Evolutionary conservation across 2,329 filamentous ascomycete species (phyloP).

Genomic region (Pyrenochaeta sp.): DNA sequence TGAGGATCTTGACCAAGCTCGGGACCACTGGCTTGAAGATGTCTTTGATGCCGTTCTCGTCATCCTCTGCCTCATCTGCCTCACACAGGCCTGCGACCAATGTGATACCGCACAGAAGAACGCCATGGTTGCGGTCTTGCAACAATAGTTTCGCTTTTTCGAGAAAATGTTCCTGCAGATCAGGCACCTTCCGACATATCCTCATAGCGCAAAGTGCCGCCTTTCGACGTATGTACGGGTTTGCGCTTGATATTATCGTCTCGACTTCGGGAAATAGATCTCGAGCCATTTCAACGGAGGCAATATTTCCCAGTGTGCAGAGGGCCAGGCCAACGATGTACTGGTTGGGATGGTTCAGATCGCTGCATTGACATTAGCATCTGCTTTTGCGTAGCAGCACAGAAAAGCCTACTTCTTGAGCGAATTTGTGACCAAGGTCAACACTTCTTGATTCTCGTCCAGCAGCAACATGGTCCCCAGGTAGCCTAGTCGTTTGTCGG

Average conservation of each 20-base stretch:
- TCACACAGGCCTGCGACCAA: conserved; percentile 92
- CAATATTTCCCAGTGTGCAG: conserved; percentile 96
- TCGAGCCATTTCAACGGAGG: conserved; percentile 96
- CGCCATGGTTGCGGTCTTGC: conserved; percentile 94
- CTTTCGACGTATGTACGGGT: conserved; percentile 98
- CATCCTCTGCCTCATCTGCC: conserved; percentile 89
- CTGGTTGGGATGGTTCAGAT: conserved; percentile 96
- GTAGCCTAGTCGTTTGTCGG: conserved; percentile 95
- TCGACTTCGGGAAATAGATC: conserved; percentile 98
- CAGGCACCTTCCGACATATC: conserved; percentile 97
- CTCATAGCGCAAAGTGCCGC: conserved; percentile 98
- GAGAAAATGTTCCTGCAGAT: conserved; percentile 95
- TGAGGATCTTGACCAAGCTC: conserved; percentile 86
- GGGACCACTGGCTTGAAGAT: conserved; percentile 90
- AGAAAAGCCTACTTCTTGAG: conserved; percentile 80
- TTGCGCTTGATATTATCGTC: conserved; percentile 86
- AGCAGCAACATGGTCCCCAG: conserved; percentile 94
- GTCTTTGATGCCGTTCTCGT: conserved; percentile 88
- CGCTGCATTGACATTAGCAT: conserved; percentile 64
- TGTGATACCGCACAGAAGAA: conserved; percentile 90
- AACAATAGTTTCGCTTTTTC: conserved; percentile 91
- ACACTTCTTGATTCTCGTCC: conserved; percentile 97
- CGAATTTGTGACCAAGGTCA: conserved; percentile 97
- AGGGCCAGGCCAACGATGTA: conserved; percentile 97
- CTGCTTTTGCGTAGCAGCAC: too few relatives aligned